These are phyloP conservation scores for Bruguiera parviflora DNA, from an alignment of 345 rosid species.

Conservation along the genomic window DNA sequence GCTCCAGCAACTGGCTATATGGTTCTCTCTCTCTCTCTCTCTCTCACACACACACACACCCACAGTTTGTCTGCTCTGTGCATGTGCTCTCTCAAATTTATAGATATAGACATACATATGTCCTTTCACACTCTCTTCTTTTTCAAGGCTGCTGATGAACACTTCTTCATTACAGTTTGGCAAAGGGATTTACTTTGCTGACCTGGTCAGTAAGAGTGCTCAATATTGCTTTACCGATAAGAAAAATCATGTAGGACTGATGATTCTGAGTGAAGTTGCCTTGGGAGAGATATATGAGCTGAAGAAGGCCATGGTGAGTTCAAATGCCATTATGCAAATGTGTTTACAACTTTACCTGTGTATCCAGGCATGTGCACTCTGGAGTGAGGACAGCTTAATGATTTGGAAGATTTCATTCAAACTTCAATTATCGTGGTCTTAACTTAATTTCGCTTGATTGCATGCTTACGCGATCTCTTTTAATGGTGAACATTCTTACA, in stretches of 20 bases:
- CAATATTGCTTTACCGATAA: slow-evolving; percentile 81
- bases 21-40: slow-evolving; percentile 42
- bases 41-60: neutral
- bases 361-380: neutral
- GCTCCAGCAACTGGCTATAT: slow-evolving; percentile 99
- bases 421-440: neutral
- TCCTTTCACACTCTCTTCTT: neutral
- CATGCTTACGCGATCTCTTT: neutral
- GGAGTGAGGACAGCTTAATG: too few species aligned
- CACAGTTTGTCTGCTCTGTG: neutral
- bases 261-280: slow-evolving; percentile 94
- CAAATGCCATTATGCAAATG: neutral
- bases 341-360: neutral
- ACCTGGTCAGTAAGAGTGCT: slow-evolving; percentile 98
- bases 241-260: slow-evolving; percentile 79
- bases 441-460: neutral
- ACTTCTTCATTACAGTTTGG: slow-evolving; percentile 62
- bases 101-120: neutral
- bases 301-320: slow-evolving; percentile 69
- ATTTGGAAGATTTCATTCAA: neutral
- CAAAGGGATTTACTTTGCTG: slow-evolving; percentile 94
- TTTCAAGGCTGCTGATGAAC: slow-evolving; percentile 18
- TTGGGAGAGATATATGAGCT: slow-evolving; percentile 77
- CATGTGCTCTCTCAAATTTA: neutral
- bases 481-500: neutral